phyloP scores from a whole-genome alignment of 2,329 filamentous ascomycete species.

The Verticillium longisporum region DNA sequence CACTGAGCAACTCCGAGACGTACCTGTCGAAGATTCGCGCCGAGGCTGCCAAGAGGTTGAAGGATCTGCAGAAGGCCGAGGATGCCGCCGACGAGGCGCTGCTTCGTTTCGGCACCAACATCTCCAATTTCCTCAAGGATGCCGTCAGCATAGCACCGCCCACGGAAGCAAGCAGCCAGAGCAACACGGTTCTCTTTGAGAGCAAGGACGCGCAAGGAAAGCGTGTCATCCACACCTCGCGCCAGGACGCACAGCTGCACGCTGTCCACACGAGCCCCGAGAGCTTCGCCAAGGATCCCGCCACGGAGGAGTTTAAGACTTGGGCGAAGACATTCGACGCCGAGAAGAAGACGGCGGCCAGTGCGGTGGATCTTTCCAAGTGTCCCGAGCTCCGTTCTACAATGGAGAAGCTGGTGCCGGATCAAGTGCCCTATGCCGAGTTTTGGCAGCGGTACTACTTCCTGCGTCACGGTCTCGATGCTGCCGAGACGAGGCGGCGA shows the following conservation, averaged over 20 bases:
- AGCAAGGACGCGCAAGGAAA: slow-evolving; percentile 87
- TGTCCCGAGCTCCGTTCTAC: slow-evolving; percentile 78
- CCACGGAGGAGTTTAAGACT: slow-evolving; percentile 62
- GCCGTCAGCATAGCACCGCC: slow-evolving; percentile 84
- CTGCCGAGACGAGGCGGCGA: slow-evolving; percentile 78
- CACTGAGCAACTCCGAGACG: slow-evolving; percentile 41
- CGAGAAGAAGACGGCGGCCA: slow-evolving; percentile 77
- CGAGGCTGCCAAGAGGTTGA: slow-evolving; percentile 76
- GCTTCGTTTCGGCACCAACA: slow-evolving; percentile 81
- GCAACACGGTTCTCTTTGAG: slow-evolving; percentile 75
- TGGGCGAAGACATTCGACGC: slow-evolving; percentile 74
- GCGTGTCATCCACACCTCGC: slow-evolving; percentile 87
- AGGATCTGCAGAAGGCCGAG: slow-evolving; percentile 85
- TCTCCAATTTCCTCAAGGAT: slow-evolving; percentile 83
- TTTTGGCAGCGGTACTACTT: slow-evolving; percentile 98
- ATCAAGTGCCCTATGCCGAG: slow-evolving; percentile 76
- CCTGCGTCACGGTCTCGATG: slow-evolving; percentile 84
- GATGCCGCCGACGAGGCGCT: slow-evolving; percentile 95
- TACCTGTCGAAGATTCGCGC: slow-evolving; percentile 70
- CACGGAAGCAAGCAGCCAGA: slow-evolving; percentile 38
- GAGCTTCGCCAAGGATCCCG: slow-evolving; percentile 77
- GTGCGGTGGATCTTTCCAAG: slow-evolving; percentile 74
- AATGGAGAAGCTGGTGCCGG: slow-evolving; percentile 96
- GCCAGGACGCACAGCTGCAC: slow-evolving; percentile 92
- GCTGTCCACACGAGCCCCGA: slow-evolving; percentile 84